A percentile compares a stretch with the other conserved stretches of the same genome.
These are phyloP conservation scores for Penicillium antarcticum DNA, from an alignment of 495 filamentous ascomycete species.

Conservation along the genomic window DNA sequence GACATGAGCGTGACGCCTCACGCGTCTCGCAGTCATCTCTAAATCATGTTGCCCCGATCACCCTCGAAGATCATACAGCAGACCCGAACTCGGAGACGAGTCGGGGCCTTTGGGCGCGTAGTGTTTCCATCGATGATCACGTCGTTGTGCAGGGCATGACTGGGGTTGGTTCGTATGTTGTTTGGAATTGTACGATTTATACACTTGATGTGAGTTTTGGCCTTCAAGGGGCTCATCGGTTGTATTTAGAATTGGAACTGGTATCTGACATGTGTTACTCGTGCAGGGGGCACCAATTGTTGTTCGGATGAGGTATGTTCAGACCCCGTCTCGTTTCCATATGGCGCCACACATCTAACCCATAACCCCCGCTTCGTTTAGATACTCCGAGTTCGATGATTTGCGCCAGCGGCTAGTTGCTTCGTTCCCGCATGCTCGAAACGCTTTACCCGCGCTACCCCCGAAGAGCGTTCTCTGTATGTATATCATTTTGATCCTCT, in stretches of 20 bases:
- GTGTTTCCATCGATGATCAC: slow-evolving; percentile 64
- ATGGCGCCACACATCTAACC: no score
- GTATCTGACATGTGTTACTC: slow-evolving; percentile 15
- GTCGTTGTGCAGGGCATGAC: slow-evolving; percentile 60
- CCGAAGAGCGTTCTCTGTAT: slow-evolving; percentile 69
- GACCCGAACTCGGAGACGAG: slow-evolving; percentile 56
- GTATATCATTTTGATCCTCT: slow-evolving; percentile 15
- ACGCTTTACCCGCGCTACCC: slow-evolving; percentile 62
- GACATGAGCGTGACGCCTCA: slow-evolving; percentile 39
- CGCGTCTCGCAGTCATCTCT: slow-evolving; percentile 44
- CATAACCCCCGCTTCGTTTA: slow-evolving; percentile 13
- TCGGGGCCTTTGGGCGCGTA: slow-evolving; percentile 64
- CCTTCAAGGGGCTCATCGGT: not conserved
- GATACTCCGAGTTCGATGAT: slow-evolving; percentile 72
- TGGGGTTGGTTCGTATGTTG: slow-evolving; percentile 67
- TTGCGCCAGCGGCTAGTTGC: slow-evolving; percentile 53
- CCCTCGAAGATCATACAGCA: slow-evolving; percentile 68
- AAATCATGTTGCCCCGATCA: slow-evolving; percentile 47
- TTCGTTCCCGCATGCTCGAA: slow-evolving; percentile 64
- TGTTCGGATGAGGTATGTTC: slow-evolving; percentile 54
- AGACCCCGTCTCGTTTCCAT: no score
- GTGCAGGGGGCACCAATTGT: slow-evolving; percentile 56
- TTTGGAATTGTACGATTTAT: slow-evolving; percentile 69
- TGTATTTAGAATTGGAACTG: slow-evolving; percentile 7
- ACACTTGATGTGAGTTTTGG: slow-evolving; percentile 60